Percentiles rank a stretch among this genome's conserved stretches.
Evolutionary conservation across 2,329 filamentous ascomycete genomes (phyloP).

Genomic region (Colletotrichum simmondsii): DNA sequence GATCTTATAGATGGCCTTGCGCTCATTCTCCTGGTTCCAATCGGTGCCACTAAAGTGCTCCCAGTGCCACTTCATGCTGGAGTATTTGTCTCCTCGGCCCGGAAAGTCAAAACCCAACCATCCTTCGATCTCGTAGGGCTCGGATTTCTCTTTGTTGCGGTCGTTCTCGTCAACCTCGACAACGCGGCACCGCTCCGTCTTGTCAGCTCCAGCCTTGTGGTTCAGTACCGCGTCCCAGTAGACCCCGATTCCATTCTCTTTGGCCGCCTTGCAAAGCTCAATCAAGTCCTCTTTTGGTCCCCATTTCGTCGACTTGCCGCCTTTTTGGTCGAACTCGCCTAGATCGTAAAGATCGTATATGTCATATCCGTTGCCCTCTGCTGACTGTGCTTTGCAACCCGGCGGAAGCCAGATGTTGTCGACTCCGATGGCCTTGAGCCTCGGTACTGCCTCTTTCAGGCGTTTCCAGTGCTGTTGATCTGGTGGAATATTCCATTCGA

Average conservation of each 20-base stretch:
- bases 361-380: slow-evolving; percentile 75
- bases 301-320: slow-evolving; percentile 73
- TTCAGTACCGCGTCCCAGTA: slow-evolving; percentile 81
- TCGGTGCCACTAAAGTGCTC: slow-evolving; percentile 77
- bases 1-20: slow-evolving; percentile 74
- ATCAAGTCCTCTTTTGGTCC: slow-evolving; percentile 71
- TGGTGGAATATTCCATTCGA: slow-evolving; percentile 78
- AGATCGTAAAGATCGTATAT: slow-evolving; percentile 76
- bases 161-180: slow-evolving; percentile 73
- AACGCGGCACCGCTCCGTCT: slow-evolving; percentile 69
- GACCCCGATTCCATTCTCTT: slow-evolving; percentile 66
- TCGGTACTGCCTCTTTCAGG: slow-evolving; percentile 63
- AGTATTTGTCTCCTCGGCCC: slow-evolving; percentile 70
- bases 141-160: slow-evolving; percentile 64
- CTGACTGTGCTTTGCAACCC: slow-evolving; percentile 53
- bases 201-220: slow-evolving; percentile 77
- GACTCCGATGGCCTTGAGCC: slow-evolving; percentile 70
- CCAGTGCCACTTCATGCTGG: slow-evolving; percentile 73
- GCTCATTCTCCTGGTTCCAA: slow-evolving; percentile 67
- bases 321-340: slow-evolving; percentile 81
- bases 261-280: slow-evolving; percentile 61
- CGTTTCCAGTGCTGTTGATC: slow-evolving; percentile 72
- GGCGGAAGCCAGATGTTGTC: slow-evolving; percentile 77
- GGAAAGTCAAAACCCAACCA: slow-evolving; percentile 78
- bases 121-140: slow-evolving; percentile 72